phyloP scores from a whole-genome alignment of 768 basidiomycete genomes.

The Suillus variegatus region DNA sequence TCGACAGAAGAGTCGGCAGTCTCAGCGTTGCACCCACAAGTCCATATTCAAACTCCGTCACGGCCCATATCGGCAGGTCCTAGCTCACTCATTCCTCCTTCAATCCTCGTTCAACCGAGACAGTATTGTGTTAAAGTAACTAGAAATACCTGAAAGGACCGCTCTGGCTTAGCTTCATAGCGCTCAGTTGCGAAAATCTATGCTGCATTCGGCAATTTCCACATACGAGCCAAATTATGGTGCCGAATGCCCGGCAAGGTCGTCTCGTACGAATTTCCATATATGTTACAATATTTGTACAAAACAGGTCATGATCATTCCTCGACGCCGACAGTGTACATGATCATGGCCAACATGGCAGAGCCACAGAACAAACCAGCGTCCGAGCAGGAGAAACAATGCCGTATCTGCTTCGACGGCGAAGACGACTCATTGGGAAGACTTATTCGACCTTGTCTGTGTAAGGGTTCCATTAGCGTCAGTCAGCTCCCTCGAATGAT shows the following conservation, averaged over 20 bases:
- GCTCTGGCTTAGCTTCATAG: too few relatives aligned
- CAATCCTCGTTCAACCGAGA: too few relatives aligned
- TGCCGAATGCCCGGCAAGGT: not conserved
- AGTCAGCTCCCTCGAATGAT: constrained; percentile 18
- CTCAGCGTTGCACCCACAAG: too few relatives aligned
- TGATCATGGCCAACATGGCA: not conserved
- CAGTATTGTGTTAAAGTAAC: too few relatives aligned
- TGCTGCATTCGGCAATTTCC: not conserved
- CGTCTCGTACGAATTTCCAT: not conserved
- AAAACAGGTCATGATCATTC: not conserved
- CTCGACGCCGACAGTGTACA: not conserved
- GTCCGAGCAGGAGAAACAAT: constrained; percentile 57
- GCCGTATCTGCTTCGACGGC: constrained; percentile 83
- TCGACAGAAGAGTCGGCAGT: too few relatives aligned
- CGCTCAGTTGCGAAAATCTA: not conserved
- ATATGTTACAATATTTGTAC: not conserved
- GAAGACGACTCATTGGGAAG: constrained; percentile 63
- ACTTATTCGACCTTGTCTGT: constrained; percentile 73
- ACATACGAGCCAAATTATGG: not conserved
- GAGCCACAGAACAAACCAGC: constrained; percentile 11
- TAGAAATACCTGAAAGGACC: too few relatives aligned
- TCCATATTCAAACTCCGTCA: too few relatives aligned
- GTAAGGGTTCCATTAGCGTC: constrained; percentile 75
- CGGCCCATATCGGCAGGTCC: too few relatives aligned
- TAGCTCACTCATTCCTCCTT: too few relatives aligned